Evolutionary conservation across 768 basidiomycete species (phyloP), one percentile per base, ranked within the genome.

Genomic region (Amylocystis lapponica): DNA sequence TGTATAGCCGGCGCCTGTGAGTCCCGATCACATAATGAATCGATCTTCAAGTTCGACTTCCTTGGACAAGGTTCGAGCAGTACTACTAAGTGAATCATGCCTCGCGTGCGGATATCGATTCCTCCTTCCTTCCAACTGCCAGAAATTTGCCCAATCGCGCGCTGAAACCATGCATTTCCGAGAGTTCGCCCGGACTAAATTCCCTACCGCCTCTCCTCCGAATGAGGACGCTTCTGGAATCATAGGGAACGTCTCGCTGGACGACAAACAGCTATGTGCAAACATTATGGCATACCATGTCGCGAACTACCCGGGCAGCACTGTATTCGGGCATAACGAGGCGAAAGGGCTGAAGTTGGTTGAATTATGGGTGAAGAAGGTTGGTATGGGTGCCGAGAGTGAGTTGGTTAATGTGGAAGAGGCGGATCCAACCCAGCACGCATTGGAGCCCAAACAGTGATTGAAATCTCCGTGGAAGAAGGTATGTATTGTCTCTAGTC

Each of bases 201-300:
- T 48, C 13, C 47, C 47, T 38, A 4, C 41, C 27, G 59, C 59
- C 3, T 48, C 49, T 12, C 27, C 49, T 2, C 59, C 56, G n/a
- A 60, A 60, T 34, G 41, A 58, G 27, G 50, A 56, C 39, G 29
- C 51, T 2, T 38, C 50, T 1, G 20, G 31, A 1, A 50, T 60
- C n/a, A 46, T 46, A 30, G 55, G 53, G 16, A 58, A 56, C 44
- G 26, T 57, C 23, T 14, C 50, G 1, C n/a, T 43, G 3, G 53
- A 56, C 16, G 25, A 40, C 25, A 56, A 55, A 25, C 45, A 47
- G 29, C 49, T 56, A 9, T 35, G 38, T 6, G 50, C 48, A 25
- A 60, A 58, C 36, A 49, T 51, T 14, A 43, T 60, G 3, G 56
- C 56, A 5, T 53, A 48, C 32, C 54, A 57, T 26, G 31, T 52